Base-by-base conservation (phyloP, 164 flowering plant genomes). In the Kingdonia uniflora region DNA sequence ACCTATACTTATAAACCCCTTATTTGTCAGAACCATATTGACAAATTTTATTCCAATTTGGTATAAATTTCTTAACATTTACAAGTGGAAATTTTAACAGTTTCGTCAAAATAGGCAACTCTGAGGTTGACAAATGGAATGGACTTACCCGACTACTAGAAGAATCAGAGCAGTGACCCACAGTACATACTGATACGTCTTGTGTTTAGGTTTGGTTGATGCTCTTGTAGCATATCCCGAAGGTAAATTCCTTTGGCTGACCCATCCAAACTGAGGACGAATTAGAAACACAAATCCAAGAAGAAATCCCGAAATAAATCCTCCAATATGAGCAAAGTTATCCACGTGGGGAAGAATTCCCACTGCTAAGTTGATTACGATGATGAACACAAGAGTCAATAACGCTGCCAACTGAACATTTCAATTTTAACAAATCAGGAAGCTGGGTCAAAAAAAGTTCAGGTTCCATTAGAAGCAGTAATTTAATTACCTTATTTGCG, bases 301-400 rank as follows among this genome's bases (percentile, higher is more conserved):
- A 59, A 92, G 77, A 63, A 88, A 84, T 25, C 97, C 99, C 6
- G 99, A 66, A 53, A 74, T 5, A 60, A 92, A 89, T 47, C 97
- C 99, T 71, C 99, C 97, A 49, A 92, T 77, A 62, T 92, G 99
- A 57, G 99, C 97, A 64, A 85, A 94, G 64, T 80, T 89, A 80
- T 89, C 95, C 40, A 89, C 90, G 22, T 80, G 86, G 14, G 97
- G 97, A 55, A 94, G 89, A 45, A 86, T 69, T 52, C 97, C 99
- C 38, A 94, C 76, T 0, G 85, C 97, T 54, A 92, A 59, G 56
- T 92, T 92, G 52, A 84, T 63, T 14, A 51, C 82, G 25, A 84
- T 70, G 62, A 88, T 78, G 50, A 81, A 12, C 55, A 88, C 16
- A 16, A 92, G 95, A 51, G 95, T 79, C 55, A 80, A 29, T 21